Evolutionary conservation across 2,329 filamentous ascomycete genomes (phyloP).

Genomic region (Cladosporium sp.): DNA sequence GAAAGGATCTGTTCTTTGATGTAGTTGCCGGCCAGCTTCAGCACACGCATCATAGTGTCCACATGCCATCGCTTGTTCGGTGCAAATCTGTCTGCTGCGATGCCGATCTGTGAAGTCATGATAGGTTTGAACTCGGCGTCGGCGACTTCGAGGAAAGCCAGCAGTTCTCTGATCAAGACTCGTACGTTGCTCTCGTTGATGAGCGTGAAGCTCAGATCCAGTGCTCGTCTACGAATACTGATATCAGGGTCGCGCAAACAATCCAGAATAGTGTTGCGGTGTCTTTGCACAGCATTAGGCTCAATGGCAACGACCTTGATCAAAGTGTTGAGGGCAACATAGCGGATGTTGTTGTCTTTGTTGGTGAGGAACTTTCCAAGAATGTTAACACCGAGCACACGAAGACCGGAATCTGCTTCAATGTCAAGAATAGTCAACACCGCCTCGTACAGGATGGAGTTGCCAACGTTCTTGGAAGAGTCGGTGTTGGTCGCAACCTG

Average conservation of each 20-base stretch:
- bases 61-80: slow-evolving; percentile 98
- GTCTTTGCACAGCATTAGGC: slow-evolving; percentile 92
- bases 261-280: slow-evolving; percentile 95
- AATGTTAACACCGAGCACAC: slow-evolving; percentile 95
- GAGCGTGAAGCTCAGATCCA: slow-evolving; percentile 95
- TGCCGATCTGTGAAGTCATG: slow-evolving; percentile 97
- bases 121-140: slow-evolving; percentile 98
- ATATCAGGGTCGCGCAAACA: slow-evolving; percentile 96
- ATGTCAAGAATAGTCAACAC: slow-evolving; percentile 97
- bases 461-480: slow-evolving; percentile 96
- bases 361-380: slow-evolving; percentile 98
- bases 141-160: slow-evolving; percentile 93
- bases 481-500: slow-evolving; percentile 94
- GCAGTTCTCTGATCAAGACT: slow-evolving; percentile 83
- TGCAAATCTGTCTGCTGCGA: slow-evolving; percentile 91
- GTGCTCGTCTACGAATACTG: slow-evolving; percentile 89
- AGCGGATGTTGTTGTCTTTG: slow-evolving; percentile 98
- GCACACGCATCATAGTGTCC: slow-evolving; percentile 90
- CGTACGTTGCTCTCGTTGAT: slow-evolving; percentile 97
- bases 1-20: slow-evolving; percentile 97
- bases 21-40: slow-evolving; percentile 91
- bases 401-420: slow-evolving; percentile 89
- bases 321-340: slow-evolving; percentile 92
- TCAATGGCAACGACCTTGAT: slow-evolving; percentile 98
- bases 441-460: slow-evolving; percentile 95